Evolutionary conservation across 495 filamentous ascomycete species (phyloP).

Genomic region (Podospora fimiseda): DNA sequence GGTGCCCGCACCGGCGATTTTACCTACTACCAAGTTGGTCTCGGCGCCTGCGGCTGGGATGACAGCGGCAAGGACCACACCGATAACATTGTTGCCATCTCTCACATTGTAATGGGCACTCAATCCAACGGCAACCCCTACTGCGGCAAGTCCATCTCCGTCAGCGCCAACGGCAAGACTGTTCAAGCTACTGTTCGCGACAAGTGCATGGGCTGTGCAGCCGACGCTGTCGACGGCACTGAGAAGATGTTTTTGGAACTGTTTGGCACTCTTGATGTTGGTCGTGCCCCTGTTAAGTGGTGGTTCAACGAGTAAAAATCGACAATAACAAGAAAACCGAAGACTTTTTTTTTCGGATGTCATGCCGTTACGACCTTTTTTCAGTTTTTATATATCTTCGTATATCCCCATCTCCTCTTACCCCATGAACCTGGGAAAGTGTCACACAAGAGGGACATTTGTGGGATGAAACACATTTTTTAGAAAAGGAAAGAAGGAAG

Average conservation of each 20-base stretch:
- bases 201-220: constrained; percentile 65
- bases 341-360: constrained; percentile 4
- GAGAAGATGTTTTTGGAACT: constrained; percentile 39
- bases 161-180: constrained; percentile 51
- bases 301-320: constrained; percentile 32
- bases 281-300: constrained; percentile 34
- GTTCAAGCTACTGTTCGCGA: constrained; percentile 55
- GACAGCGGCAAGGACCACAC: constrained; percentile 34
- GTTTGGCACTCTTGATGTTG: constrained; percentile 31
- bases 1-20: constrained; percentile 32
- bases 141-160: constrained; percentile 62
- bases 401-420: too few relatives aligned
- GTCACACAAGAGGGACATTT: too few relatives aligned
- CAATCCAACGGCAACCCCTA: constrained; percentile 49
- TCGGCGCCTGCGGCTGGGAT: constrained; percentile 42
- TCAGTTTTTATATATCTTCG: too few relatives aligned
- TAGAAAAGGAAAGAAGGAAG: not conserved
- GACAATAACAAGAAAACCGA: not conserved
- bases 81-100: constrained; percentile 41
- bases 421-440: too few relatives aligned
- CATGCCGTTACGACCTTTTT: constrained; percentile 7
- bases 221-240: constrained; percentile 42
- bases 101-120: constrained; percentile 34
- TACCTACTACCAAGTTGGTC: constrained; percentile 40
- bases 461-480: too few relatives aligned